Percentiles rank a stretch among this genome's conserved stretches.
Evolutionary conservation across 352 stramenopile genomes (phyloP).

Genomic region (Phytophthora hibernalis): DNA sequence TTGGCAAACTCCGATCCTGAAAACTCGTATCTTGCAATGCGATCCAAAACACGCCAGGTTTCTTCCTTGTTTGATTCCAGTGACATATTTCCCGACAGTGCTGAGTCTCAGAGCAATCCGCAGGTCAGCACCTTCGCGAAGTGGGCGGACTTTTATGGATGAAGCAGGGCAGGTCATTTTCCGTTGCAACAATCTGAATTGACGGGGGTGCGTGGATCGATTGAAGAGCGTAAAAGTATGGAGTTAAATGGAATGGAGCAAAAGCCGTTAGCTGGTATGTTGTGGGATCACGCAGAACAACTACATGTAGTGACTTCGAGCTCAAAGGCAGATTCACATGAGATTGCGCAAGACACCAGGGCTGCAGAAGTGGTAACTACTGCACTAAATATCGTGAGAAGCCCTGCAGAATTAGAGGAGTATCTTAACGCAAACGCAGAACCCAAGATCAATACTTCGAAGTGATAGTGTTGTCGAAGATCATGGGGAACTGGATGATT

Average conservation of each 20-base stretch:
- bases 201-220: background rate
- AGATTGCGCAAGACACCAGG: background rate
- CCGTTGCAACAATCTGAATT: conserved; percentile 28
- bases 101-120: conserved; percentile 42
- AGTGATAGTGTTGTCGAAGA: background rate
- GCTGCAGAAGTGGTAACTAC: background rate
- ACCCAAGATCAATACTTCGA: background rate
- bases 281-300: conserved; percentile 23
- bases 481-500: conserved; percentile 5
- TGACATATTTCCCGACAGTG: conserved; percentile 1
- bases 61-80: conserved; percentile 20
- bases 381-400: background rate
- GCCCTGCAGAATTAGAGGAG: conserved; percentile 10
- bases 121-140: conserved; percentile 42
- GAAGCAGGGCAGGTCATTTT: conserved; percentile 19
- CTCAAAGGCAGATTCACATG: background rate
- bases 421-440: conserved; percentile 19
- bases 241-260: background rate
- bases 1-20: background rate
- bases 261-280: background rate
- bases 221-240: background rate
- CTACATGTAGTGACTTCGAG: conserved; percentile 23
- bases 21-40: conserved; percentile 24
- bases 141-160: conserved; percentile 28
- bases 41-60: conserved; percentile 31